Base-by-base conservation (phyloP, 2,329 filamentous ascomycete species). In the Bisporella sp. region DNA sequence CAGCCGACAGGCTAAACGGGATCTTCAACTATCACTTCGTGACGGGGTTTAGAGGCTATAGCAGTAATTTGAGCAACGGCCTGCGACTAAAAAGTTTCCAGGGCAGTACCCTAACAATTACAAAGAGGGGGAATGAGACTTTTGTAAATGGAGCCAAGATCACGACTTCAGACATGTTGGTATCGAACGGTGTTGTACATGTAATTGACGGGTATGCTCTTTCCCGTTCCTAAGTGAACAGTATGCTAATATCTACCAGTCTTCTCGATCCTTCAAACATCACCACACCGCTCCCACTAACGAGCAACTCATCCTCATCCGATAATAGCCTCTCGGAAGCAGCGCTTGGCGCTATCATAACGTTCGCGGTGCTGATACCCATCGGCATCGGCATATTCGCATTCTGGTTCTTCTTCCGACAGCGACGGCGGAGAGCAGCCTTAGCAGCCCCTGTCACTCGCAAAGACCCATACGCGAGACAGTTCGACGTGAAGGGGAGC, bases 1-100 rank as follows among this genome's bases (percentile, higher is more conserved):
- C 66, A 0, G 64, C 72, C 4, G 64, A 78, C 11, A 69, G 85
- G 1, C 64, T 71, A 2, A 11, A 29, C 9, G 64, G 64, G 31
- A 73, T 87, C 46, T 71, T 87, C 33, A 67, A 72, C 30, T 88
- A 88, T 67, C 84, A 89, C 63, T 73, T 87, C 47, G 67, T 87
- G 42, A 71, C 72, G 43, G 74, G 73, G 43, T 71, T 71, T 6
- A 72, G 82, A 1, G 69, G 68, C 48, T 85, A 84, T 67, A 76
- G 73, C 45, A 63, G 69, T 5, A 55, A 59, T 4, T 68, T 78
- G 13, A 57, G 57, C 29, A 69, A 74, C 55, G 70, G 71, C 42
- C 51, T 50, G 31, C 62, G 28, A 7, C 57, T 68, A 37, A 60
- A 59, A 9, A 69, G 71, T 4, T 62, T 74, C 4, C 69, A 79